Conservation (phyloP, 2,329 filamentous ascomycete species). For the Pseudogymnoascus sp. region DNA sequence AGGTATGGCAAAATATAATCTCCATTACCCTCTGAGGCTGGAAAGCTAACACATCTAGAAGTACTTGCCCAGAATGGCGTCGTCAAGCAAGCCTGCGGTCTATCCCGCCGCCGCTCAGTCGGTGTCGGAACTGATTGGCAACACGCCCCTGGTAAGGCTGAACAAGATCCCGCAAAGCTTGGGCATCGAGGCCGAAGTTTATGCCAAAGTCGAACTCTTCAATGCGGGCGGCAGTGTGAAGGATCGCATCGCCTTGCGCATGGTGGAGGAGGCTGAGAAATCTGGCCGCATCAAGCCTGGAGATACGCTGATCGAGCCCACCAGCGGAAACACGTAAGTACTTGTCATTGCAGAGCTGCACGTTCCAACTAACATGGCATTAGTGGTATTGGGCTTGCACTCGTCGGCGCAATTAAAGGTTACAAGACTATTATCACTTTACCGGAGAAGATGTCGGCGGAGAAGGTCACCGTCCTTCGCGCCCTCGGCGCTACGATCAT, state of each 20-base stretch:
- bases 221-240: constrained; percentile 92
- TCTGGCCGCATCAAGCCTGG: constrained; percentile 91
- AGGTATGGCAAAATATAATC: not conserved
- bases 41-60: not conserved
- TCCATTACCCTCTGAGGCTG: not conserved
- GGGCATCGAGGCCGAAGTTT: constrained; percentile 81
- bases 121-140: constrained; percentile 83
- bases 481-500: constrained; percentile 96
- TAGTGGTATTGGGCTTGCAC: constrained; percentile 80
- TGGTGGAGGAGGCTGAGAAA: constrained; percentile 93
- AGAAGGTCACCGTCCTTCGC: constrained; percentile 92
- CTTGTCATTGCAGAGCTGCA: constrained; percentile 18
- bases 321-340: constrained; percentile 77
- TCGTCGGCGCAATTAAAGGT: constrained; percentile 91
- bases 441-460: constrained; percentile 97
- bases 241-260: constrained; percentile 89
- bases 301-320: constrained; percentile 95
- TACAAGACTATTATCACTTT: constrained; percentile 99
- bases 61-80: not conserved
- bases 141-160: constrained; percentile 88
- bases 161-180: constrained; percentile 89
- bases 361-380: not conserved
- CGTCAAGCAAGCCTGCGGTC: constrained; percentile 19
- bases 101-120: constrained; percentile 40
- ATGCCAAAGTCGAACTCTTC: constrained; percentile 87